A percentile compares a stretch with the other conserved stretches of the same genome.
These are phyloP conservation scores for Phytophthora pistaciae DNA, from an alignment of 352 stramenopile species.

Conservation along the genomic window DNA sequence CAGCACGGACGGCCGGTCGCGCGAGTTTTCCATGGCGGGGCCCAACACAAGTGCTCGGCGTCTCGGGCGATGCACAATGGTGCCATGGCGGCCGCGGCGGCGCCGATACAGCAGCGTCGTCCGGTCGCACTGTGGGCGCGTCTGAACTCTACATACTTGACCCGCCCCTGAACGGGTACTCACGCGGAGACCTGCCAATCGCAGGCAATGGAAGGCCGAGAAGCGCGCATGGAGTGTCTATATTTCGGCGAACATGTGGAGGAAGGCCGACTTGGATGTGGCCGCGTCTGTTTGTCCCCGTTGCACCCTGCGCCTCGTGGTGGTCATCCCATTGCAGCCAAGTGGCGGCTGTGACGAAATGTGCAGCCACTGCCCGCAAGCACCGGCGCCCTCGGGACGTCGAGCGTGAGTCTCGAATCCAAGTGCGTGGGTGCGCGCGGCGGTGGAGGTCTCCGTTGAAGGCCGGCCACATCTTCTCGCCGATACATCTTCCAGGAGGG, in stretches of 20 bases:
- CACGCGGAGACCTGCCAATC: conserved; percentile 5
- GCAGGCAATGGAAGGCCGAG: not conserved
- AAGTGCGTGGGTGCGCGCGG: conserved; percentile 8
- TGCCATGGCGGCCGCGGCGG: conserved; percentile 1
- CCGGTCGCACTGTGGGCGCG: conserved; percentile 14
- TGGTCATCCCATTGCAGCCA: conserved; percentile 24
- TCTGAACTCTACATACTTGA: conserved; percentile 26
- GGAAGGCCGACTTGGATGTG: conserved; percentile 15
- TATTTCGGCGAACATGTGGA: conserved; percentile 30
- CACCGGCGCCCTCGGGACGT: not conserved
- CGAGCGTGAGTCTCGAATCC: conserved; percentile 8
- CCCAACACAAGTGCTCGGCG: conserved; percentile 1
- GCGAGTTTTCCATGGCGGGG: conserved; percentile 43
- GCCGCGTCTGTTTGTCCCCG: conserved; percentile 11
- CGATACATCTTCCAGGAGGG: too few species aligned
- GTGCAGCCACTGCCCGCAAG: conserved; percentile 11
- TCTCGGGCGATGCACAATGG: conserved; percentile 22
- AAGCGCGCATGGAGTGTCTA: conserved; percentile 11
- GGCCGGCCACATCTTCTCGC: too few species aligned
- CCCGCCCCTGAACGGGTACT: conserved; percentile 8
- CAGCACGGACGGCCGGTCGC: conserved; percentile 51
- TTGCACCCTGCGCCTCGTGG: not conserved
- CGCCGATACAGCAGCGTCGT: conserved; percentile 25
- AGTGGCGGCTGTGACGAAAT: conserved; percentile 9
- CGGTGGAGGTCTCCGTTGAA: not conserved